Conservation (phyloP, 495 filamentous ascomycete genomes). For the Podospora sp. region DNA sequence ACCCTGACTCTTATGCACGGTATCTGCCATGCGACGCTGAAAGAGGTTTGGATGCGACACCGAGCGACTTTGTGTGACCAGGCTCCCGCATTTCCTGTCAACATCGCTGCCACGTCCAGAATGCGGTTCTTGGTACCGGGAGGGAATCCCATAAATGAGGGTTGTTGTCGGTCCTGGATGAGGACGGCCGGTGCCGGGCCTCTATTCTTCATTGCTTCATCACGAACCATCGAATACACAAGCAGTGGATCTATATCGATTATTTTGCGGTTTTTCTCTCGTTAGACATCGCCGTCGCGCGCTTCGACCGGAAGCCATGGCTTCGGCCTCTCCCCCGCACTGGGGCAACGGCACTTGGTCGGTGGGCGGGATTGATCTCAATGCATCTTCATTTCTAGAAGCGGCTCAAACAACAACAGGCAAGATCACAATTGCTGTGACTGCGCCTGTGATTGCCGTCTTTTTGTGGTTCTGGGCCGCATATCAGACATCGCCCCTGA, state of each 20-base stretch:
- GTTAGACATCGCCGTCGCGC: background rate
- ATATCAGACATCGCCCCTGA: constrained; percentile 31
- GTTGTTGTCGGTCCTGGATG: background rate
- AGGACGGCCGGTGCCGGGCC: too few relatives aligned
- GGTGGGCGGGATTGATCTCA: background rate
- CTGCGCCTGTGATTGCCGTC: constrained; percentile 14
- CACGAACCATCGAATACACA: too few relatives aligned
- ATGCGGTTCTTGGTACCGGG: background rate
- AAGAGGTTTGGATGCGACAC: background rate
- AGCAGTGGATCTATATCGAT: background rate
- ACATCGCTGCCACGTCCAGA: background rate
- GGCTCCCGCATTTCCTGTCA: background rate
- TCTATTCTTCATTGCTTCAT: too few relatives aligned
- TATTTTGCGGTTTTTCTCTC: background rate
- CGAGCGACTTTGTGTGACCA: background rate
- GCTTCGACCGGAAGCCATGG: background rate
- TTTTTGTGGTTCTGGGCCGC: constrained; percentile 35
- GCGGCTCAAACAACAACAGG: background rate
- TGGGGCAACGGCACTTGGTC: background rate
- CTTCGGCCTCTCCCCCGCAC: background rate
- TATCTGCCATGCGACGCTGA: background rate
- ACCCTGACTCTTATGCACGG: background rate
- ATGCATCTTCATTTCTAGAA: background rate
- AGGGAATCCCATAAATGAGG: background rate
- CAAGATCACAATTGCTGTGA: background rate